Evolutionary conservation across 495 filamentous ascomycete genomes (phyloP), one percentile per base, ranked within the genome.

Genomic region (Penicillium crystallinum): DNA sequence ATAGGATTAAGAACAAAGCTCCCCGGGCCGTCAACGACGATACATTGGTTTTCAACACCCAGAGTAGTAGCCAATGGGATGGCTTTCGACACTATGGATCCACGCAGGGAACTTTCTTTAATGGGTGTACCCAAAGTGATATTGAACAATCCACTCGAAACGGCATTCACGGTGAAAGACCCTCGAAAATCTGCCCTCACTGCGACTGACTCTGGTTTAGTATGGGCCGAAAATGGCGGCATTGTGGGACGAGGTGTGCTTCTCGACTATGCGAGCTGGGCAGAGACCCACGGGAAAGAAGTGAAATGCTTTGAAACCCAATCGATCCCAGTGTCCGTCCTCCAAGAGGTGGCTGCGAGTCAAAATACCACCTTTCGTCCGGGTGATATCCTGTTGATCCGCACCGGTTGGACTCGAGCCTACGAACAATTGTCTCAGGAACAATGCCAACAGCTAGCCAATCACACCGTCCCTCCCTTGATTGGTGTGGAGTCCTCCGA

Each of bases 21-120:
- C 71, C 72, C n/a, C 59, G 67, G 40, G 55, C 56, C 2, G 75
- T 83, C 29, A 84, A 83, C 49, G 81, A 85, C 57, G 81, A 85
- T 63, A 59, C 78, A 18, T 74, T 80, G 72, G 74, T 69, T 11
- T 81, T 87, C 58, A 86, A 87, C 61, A 76, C 82, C 11, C 82
- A 86, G 69, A 67, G 69, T 22, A 73, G 70, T 39, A 73, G 66
- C 3, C 80, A 82, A 55, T 81, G 79, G 80, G 79, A 81, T 70
- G 77, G 79, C 6, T 77, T 81, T 38, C 56, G 77, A 30, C 77
- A 81, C 63, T 80, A 69, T 55, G 76, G 74, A 66, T 55, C 40
- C 52, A 69, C 77, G 30, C 74, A 76, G 29, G 57, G 67, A 42
- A 55, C 57, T 19, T 89, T 81, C 55, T 88, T 83, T 58, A 86